Evolutionary conservation across 2,329 filamentous ascomycete genomes (phyloP), one percentile per base, ranked within the genome.

Genomic region (Fusarium penzigii): DNA sequence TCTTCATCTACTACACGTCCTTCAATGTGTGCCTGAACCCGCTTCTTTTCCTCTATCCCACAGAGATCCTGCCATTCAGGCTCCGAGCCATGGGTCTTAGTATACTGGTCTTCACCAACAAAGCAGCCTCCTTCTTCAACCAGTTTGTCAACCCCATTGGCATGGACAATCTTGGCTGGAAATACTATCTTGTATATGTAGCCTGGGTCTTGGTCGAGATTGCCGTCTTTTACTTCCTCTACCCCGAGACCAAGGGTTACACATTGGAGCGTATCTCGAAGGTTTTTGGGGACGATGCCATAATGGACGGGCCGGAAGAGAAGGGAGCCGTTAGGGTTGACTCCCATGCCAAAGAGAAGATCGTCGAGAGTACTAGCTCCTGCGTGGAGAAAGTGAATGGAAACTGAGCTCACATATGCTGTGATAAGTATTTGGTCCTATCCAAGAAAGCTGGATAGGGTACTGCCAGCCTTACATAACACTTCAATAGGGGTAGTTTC

Each of bases 181-280:
- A 58, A 29, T 59, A 58, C 7, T 59, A 66, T 29, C 42, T 65
- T 1, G 59, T 65, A 1, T 66, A 65, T 47, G 63, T 65, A 20
- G 53, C 13, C 9, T 63, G 61, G 59, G 44, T 64, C 1, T 17
- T 55, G 6, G 29, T 66, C 1, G 63, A 66, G 40, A 56, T 63
- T 13, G 41, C 46, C 34, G 45, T 64, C 42, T 60, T 65, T 5
- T 77, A 73, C 55, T 69, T 75, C 55, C 70, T 77, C 49, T 77
- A 76, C 44, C 73, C 74, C 0, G 75, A 78, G 55, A 77, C 75
- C 0, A 66, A 70, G 58, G 63, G 60, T 39, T 74, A 76, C 34
- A 78, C 74, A 6, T 42, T 56, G 12, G 57, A 58, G n/a, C 45
- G 44, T n/a, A 52, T 56, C 8, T 44, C 48, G 11, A 54, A 58